phyloP scores from a whole-genome alignment of 192 early-diverging fungal species.

The Entomortierella parvispora region DNA sequence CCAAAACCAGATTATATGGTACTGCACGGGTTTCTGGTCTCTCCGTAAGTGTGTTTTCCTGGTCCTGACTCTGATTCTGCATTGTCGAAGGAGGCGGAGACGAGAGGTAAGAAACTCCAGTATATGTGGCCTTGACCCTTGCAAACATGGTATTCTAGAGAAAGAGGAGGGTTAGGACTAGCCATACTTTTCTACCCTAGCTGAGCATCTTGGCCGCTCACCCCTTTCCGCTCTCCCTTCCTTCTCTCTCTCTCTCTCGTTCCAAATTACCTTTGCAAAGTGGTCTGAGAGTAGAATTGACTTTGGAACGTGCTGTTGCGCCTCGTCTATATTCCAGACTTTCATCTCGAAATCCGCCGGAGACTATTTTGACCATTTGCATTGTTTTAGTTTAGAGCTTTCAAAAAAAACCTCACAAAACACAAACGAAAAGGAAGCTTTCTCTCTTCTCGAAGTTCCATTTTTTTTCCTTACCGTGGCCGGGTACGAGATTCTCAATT shows the following conservation, averaged over 20 bases:
- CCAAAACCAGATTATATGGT: conserved; percentile 38
- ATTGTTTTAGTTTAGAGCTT: no score
- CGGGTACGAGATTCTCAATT: conserved; percentile 52
- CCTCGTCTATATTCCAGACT: conserved; percentile 39
- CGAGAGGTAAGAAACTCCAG: conserved; percentile 34
- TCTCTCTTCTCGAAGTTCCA: background rate
- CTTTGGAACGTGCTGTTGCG: conserved; percentile 16
- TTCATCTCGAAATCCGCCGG: conserved; percentile 48
- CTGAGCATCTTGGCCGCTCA: background rate
- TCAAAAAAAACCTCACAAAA: background rate
- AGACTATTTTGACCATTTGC: conserved; percentile 14
- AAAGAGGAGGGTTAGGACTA: background rate
- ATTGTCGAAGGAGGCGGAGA: background rate
- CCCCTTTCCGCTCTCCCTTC: background rate
- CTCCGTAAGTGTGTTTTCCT: background rate
- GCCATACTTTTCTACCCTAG: background rate
- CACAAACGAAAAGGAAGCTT: background rate
- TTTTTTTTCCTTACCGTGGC: conserved; percentile 30
- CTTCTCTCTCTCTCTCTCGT: no score
- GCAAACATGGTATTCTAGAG: conserved; percentile 40
- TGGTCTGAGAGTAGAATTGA: conserved; percentile 9
- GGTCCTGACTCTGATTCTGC: no score
- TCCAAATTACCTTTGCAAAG: conserved; percentile 39
- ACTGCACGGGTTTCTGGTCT: conserved; percentile 19
- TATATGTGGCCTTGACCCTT: conserved; percentile 38